Conservation (phyloP, 2,329 filamentous ascomycete species). For the Arthrobotrys sphaeroides region DNA sequence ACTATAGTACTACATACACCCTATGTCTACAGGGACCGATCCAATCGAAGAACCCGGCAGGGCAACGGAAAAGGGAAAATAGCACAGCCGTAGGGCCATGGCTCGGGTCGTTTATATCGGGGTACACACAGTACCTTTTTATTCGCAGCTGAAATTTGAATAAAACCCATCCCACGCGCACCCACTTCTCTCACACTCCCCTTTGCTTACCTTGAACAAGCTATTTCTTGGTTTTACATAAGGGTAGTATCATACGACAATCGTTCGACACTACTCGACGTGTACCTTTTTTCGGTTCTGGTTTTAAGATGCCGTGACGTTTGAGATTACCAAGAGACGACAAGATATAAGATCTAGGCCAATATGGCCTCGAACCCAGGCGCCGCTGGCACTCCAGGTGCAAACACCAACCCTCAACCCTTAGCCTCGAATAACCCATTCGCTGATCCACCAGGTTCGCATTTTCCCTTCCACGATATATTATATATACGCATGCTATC, state of each 20-base stretch:
- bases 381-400: constrained; percentile 8
- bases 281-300: neutral
- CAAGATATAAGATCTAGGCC: neutral
- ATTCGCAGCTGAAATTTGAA: neutral
- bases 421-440: constrained; percentile 35
- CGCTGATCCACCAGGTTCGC: constrained; percentile 35
- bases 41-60: neutral
- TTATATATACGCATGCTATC: neutral
- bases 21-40: neutral
- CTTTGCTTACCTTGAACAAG: neutral
- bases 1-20: too few relatives aligned
- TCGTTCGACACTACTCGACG: neutral
- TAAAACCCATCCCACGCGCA: constrained; percentile 8
- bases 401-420: constrained; percentile 25
- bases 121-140: neutral
- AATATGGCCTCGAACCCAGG: constrained; percentile 47
- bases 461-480: neutral
- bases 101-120: constrained; percentile 3
- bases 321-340: neutral
- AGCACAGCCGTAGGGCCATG: constrained; percentile 12
- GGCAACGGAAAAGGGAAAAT: neutral
- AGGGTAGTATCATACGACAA: constrained; percentile 1
- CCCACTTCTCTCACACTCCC: neutral
- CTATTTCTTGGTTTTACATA: neutral
- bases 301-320: neutral